Conservation (phyloP, 2,329 filamentous ascomycete genomes). For the Colletotrichum australisinense region DNA sequence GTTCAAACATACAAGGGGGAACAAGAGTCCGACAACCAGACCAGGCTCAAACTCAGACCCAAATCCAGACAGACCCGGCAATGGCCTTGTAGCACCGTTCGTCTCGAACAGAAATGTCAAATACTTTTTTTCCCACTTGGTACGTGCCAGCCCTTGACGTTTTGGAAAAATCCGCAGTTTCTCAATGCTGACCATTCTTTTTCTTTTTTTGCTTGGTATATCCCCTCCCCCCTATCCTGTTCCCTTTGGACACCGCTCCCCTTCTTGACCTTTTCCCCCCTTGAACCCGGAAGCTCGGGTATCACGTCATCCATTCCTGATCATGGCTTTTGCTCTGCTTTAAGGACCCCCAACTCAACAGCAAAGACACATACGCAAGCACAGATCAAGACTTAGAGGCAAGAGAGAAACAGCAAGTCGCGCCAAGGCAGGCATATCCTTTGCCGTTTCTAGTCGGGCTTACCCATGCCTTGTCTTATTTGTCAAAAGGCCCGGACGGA, state of each 20-base stretch:
- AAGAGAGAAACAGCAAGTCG: not conserved
- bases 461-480: not conserved
- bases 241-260: too few relatives aligned
- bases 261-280: not conserved
- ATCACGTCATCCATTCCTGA: slow-evolving; percentile 21
- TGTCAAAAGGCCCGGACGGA: not conserved
- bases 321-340: slow-evolving; percentile 2
- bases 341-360: not conserved
- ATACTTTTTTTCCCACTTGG: not conserved
- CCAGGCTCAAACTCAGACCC: not conserved
- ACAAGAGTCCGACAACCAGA: too few relatives aligned
- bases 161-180: slow-evolving; percentile 14
- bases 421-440: not conserved
- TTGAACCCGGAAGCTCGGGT: slow-evolving; percentile 28
- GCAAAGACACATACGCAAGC: too few relatives aligned
- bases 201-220: not conserved
- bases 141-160: not conserved
- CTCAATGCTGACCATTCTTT: not conserved
- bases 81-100: slow-evolving; percentile 19
- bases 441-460: not conserved
- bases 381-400: not conserved
- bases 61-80: not conserved
- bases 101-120: slow-evolving; percentile 26
- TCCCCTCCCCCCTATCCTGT: too few relatives aligned
- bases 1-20: slow-evolving; percentile 5